Conservation (phyloP, 2,329 filamentous ascomycete species). For the Tolypocladium tundrense region DNA sequence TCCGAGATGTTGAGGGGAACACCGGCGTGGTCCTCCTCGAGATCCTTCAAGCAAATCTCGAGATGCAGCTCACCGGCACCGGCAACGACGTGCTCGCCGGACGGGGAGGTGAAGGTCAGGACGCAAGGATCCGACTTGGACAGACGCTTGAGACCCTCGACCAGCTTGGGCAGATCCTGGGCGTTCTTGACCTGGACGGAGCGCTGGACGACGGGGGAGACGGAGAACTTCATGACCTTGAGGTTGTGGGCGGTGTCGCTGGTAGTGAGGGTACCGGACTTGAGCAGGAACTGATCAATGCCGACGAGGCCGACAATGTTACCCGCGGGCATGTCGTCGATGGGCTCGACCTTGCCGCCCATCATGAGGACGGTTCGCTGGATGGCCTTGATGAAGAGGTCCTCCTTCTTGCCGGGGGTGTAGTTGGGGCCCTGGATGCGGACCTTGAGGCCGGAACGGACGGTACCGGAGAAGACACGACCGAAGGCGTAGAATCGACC, state of each 20-base stretch:
- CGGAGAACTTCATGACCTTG: conserved; percentile 99
- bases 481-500: conserved; percentile 99
- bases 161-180: conserved; percentile 97
- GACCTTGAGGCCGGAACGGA: conserved; percentile 96
- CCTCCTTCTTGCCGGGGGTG: conserved; percentile 94
- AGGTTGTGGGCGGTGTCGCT: conserved; percentile 97
- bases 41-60: conserved; percentile 99
- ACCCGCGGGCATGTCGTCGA: conserved; percentile 97
- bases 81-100: conserved; percentile 97
- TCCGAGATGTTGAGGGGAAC: conserved; percentile 96
- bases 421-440: conserved; percentile 99
- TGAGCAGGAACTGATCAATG: conserved; percentile 99
- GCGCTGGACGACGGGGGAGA: conserved; percentile 95
- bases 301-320: conserved; percentile 99
- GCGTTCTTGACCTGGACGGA: conserved; percentile 99
- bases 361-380: conserved; percentile 99
- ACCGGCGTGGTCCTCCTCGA: conserved; percentile 98
- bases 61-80: conserved; percentile 99
- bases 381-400: conserved; percentile 98
- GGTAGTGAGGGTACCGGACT: conserved; percentile 99
- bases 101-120: conserved; percentile 76
- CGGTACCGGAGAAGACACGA: conserved; percentile 99
- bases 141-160: conserved; percentile 99
- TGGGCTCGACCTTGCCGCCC: conserved; percentile 97
- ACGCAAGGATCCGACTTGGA: conserved; percentile 99